Base-by-base conservation (phyloP, 2,329 filamentous ascomycete genomes). In the Ploettnerulaceae sp. region DNA sequence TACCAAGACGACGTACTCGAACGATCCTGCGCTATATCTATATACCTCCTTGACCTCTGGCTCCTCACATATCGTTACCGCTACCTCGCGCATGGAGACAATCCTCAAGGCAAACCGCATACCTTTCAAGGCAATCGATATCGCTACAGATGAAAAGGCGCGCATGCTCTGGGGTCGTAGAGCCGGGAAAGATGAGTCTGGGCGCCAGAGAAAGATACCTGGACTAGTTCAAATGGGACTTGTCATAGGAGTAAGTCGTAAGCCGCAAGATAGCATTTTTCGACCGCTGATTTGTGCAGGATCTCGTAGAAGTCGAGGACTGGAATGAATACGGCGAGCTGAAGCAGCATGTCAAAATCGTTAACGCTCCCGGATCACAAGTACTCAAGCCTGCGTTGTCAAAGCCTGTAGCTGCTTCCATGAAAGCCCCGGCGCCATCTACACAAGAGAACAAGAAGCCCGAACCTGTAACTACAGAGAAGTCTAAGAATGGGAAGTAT, bases 241-340 rank as follows among this genome's bases (percentile, higher is more conserved):
- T 49, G 82, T 97, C 14, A 67, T 98, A 43, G 93, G 88, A 47
- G 90, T 95, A 76, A 62, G 86, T 80, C 31, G 20, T 44, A 44
- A 35, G 9, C 40, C 20, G 22, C n/a, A 7, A 28, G 14, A 26
- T n/a, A 7, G 28, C 3, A 12, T 18, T 36, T 12, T 22, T 31
- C 12, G 32, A 24, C 32, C 36, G 33, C 54, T 62, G 39, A 61
- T 44, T 12, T 32, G 35, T 53, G 31, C 55, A 96, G 90, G 93
- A 96, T 65, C 76, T 96, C 39, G 85, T 91, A 54, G 84, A 97
- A 67, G 81, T 97, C 54, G 93, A 98, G 69, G 93, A 98, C 65
- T 97, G 91, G 93, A 98, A 98, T 71, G 93, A 98, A 67, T 96
- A 94, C 68, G 89, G 89, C 68, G 91, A 97, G 69, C 78, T 98